Evolutionary conservation across 2,329 filamentous ascomycete species (phyloP).

Genomic region (Ophiostoma sp.): DNA sequence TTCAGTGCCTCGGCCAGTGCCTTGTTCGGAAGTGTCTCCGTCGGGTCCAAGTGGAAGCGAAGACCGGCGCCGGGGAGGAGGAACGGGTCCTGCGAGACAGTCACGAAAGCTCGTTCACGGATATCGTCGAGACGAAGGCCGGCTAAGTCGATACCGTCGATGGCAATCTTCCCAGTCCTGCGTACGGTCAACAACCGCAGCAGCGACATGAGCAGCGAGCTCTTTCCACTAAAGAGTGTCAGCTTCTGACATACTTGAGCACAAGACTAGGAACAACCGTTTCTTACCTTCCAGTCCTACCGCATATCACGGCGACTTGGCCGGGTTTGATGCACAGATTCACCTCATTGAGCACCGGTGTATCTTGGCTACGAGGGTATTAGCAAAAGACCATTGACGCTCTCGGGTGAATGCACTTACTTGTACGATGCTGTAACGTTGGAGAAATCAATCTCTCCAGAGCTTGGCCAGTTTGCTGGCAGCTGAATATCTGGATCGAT

Average conservation of each 20-base stretch:
- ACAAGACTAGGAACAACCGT: too few species aligned
- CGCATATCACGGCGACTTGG: slow-evolving; percentile 53
- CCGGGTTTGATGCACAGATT: slow-evolving; percentile 41
- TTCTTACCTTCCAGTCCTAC: slow-evolving; percentile 52
- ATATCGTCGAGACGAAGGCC: slow-evolving; percentile 45
- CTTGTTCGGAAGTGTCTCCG: slow-evolving; percentile 13
- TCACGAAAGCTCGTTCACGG: slow-evolving; percentile 44
- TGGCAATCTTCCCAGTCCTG: slow-evolving; percentile 43
- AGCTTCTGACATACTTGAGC: too few species aligned
- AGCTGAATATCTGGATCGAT: neutral
- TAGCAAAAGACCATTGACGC: neutral
- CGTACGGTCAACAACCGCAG: slow-evolving; percentile 51
- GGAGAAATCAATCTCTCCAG: slow-evolving; percentile 34
- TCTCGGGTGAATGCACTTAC: slow-evolving; percentile 15
- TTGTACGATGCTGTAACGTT: slow-evolving; percentile 37
- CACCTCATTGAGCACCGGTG: slow-evolving; percentile 33
- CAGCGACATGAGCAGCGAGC: slow-evolving; percentile 47
- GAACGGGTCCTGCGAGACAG: slow-evolving; percentile 38
- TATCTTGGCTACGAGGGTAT: slow-evolving; percentile 23
- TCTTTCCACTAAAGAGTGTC: slow-evolving; percentile 39
- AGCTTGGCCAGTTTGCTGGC: slow-evolving; percentile 34
- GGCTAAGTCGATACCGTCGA: slow-evolving; percentile 51
- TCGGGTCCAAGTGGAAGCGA: slow-evolving; percentile 28
- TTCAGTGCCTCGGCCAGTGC: slow-evolving; percentile 18
- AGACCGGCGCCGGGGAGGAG: slow-evolving; percentile 26